Evolutionary conservation across 768 basidiomycete species (phyloP), one percentile per base, ranked within the genome.

Genomic region (Tephrocybe sp.): DNA sequence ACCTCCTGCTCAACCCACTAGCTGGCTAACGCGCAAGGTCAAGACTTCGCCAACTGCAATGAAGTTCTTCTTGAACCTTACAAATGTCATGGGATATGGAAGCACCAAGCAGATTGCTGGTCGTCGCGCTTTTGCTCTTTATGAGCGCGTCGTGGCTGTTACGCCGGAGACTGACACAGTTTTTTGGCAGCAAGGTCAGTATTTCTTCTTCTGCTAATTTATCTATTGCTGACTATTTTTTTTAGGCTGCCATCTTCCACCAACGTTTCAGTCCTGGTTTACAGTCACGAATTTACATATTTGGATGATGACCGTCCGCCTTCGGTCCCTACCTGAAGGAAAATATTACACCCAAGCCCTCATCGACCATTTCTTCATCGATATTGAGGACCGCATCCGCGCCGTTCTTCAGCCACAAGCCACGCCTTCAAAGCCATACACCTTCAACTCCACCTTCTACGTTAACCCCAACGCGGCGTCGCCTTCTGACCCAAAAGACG

Each of bases 211-310:
- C 44, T 13, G 5, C 4, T 16, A 13, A 20, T 30, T 54, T 55
- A 33, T 47, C 47, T 8, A 23, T 46, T 31, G n/a, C n/a, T n/a
- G n/a, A n/a, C 52, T 46, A 38, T 46, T 23, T 49, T 31, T 48
- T 17, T 0, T 60, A 97, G 95, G 82, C 53, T 96, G 90, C 61
- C 76, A 76, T 52, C 77, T 98, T 5, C 93, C 95, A 9, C 87
- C 87, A 11, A 97, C 96, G 0, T 97, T 96, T 68, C 95, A 98
- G 62, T 91, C 96, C 13, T 98, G 94, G 90, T 98, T 98, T 71
- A 91, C 90, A 4, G 72, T 97, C 45, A 92, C 92, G 23, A 93
- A 95, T 57, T 76, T 98, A 23, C 93, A 98, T 68, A 74, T 98
- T 42, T 95, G 94, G 88, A 75, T 98, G 57, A 82, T 95, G 44